Conservation (phyloP, 2,329 filamentous ascomycete species). For the Apiospora hydei region DNA sequence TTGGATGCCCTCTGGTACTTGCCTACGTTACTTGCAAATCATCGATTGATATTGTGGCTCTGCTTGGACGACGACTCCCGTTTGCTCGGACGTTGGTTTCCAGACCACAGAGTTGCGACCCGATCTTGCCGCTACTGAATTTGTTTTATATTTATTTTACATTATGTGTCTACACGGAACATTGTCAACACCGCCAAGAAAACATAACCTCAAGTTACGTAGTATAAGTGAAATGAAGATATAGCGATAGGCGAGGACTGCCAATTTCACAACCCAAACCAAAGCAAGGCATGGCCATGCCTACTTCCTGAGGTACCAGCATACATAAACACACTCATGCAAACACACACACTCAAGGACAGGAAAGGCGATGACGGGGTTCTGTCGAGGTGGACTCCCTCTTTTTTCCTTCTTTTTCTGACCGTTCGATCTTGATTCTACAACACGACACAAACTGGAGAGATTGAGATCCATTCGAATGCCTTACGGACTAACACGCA, state of each 20-base stretch:
- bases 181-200: slow-evolving; percentile 15
- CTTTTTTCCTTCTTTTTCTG: not conserved
- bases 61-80: slow-evolving; percentile 14
- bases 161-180: slow-evolving; percentile 17
- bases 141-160: slow-evolving; percentile 21
- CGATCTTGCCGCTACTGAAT: not conserved
- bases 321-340: not conserved
- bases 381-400: not conserved
- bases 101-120: slow-evolving; percentile 13
- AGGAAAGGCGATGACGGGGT: not conserved
- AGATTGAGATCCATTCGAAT: not conserved
- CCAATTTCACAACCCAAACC: slow-evolving; percentile 3
- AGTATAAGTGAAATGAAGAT: slow-evolving; percentile 11
- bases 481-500: not conserved
- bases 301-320: not conserved
- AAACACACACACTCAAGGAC: not conserved
- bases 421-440: not conserved
- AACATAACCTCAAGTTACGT: slow-evolving; percentile 2
- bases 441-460: not conserved
- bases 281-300: slow-evolving; percentile 7
- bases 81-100: slow-evolving; percentile 9
- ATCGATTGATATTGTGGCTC: not conserved
- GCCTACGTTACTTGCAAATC: not conserved
- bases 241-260: slow-evolving; percentile 5
- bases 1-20: not conserved